A percentile compares a stretch with the other conserved stretches of the same genome.
phyloP scores from a whole-genome alignment of 2,329 filamentous ascomycete genomes.

The Penicillium verrucosum region DNA sequence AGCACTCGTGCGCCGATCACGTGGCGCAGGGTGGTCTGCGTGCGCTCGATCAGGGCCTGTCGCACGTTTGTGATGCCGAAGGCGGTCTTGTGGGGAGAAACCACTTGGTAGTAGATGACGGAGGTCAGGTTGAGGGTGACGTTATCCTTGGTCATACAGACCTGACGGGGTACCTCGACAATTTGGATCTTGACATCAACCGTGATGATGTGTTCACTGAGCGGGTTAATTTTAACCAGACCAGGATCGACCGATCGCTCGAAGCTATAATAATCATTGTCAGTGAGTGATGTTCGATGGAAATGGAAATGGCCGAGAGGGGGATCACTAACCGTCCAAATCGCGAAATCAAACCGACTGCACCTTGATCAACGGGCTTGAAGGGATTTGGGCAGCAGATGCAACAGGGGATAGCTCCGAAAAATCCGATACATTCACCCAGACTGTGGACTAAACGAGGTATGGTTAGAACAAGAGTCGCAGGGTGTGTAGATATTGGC shows the following conservation, averaged over 20 bases:
- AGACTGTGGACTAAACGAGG: conserved; percentile 62
- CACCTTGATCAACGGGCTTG: conserved; percentile 86
- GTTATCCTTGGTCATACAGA: conserved; percentile 99
- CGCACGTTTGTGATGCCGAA: conserved; percentile 94
- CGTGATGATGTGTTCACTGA: conserved; percentile 83
- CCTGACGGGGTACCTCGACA: conserved; percentile 88
- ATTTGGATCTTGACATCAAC: conserved; percentile 99
- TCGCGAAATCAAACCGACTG: conserved; percentile 92
- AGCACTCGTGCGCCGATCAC: conserved; percentile 93
- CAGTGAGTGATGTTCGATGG: background rate
- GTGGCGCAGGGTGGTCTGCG: conserved; percentile 94
- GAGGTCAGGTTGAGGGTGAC: conserved; percentile 90
- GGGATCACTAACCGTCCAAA: conserved; percentile 61
- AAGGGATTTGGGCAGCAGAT: conserved; percentile 92
- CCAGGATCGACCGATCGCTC: conserved; percentile 94
- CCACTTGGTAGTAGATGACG: conserved; percentile 99
- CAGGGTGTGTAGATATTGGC: background rate
- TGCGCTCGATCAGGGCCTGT: conserved; percentile 95
- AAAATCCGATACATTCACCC: conserved; percentile 69
- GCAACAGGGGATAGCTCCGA: conserved; percentile 89
- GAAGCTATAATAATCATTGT: conserved; percentile 51
- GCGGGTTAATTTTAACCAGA: conserved; percentile 94
- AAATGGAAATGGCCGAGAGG: no score
- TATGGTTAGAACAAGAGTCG: background rate
- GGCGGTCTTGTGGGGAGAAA: conserved; percentile 89